Conservation (phyloP, 2,329 filamentous ascomycete genomes). For the Grosmannia clavigera region DNA sequence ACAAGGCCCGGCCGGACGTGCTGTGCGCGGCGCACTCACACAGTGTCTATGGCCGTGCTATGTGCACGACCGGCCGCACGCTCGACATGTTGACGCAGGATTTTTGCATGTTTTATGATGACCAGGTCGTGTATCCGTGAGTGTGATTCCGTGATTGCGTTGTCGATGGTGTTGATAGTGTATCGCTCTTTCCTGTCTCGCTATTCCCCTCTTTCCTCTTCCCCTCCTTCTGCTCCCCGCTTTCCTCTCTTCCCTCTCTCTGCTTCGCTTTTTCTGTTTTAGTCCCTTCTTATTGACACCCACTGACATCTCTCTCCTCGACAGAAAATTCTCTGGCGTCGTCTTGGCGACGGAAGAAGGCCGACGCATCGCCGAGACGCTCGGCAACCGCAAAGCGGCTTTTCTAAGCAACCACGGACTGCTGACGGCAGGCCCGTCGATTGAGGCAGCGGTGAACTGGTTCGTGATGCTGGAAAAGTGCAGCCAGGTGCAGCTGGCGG, state of each 20-base stretch:
- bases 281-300: too few relatives aligned
- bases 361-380: constrained; percentile 29
- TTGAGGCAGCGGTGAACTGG: constrained; percentile 42
- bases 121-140: constrained; percentile 25
- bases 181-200: too few relatives aligned
- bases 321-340: constrained; percentile 33
- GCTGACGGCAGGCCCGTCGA: constrained; percentile 33
- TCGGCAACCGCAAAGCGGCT: constrained; percentile 37
- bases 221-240: too few relatives aligned
- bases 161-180: too few relatives aligned
- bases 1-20: constrained; percentile 40
- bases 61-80: constrained; percentile 46
- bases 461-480: constrained; percentile 38
- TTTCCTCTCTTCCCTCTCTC: too few relatives aligned
- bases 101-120: constrained; percentile 46
- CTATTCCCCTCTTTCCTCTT: too few relatives aligned
- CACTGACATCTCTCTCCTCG: too few relatives aligned
- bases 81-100: constrained; percentile 56
- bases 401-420: constrained; percentile 44
- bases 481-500: constrained; percentile 36
- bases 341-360: constrained; percentile 41
- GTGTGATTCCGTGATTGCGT: constrained; percentile 8
- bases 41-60: constrained; percentile 41
- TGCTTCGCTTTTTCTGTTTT: too few relatives aligned
- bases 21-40: constrained; percentile 42